Evolutionary conservation across 208 protist species (phyloP), one percentile per base, ranked within the genome.

Genomic region (Wallacemonas sp.): DNA sequence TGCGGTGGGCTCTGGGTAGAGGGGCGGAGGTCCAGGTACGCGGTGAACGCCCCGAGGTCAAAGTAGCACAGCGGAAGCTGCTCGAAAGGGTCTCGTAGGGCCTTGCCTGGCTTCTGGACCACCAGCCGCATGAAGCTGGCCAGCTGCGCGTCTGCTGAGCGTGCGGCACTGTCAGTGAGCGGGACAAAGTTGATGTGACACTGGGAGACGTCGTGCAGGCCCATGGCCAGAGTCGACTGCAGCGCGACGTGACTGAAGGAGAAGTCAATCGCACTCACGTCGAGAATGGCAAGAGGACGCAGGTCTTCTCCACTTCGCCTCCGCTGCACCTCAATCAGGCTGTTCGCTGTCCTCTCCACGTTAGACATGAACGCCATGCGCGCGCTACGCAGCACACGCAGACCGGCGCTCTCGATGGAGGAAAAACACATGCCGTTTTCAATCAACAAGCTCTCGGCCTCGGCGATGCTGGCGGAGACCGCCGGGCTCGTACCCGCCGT

Each of bases 341-440:
- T 53, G 30, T 71, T 76, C 24, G 68, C 71, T 12, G 45, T 76
- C 46, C 63, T 57, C 73, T 81, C 73, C 41, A 78, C 63, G 73
- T 52, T 73, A 44, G 71, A 78, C 59, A 89, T 64, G 62, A 90
- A 93, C 24, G 81, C 74, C 24, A 90, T 71, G 10, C 87, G 80
- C 9, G 87, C 78, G 0, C 76, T 70, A 13, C 87, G 83, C 36
- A 93, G 72, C 17, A 66, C 81, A n/a, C 83, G 83, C 41, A 78
- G 73, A 13, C 87, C 87, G n/a, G 74, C 75, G 26, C 55, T 29
- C 22, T 82, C 72, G 19, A 74, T 48, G 21, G 59, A 75, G 24
- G 67, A 63, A 63, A 85, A 93, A 42, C 76, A 77, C 41, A 90
- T 68, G 10, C 87, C 87, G 63, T 85, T 89, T 62, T 93, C 83